A percentile compares a stretch with the other conserved stretches of the same genome.
These are phyloP conservation scores for Erysiphe pulchra DNA, from an alignment of 2,329 filamentous ascomycete genomes.

Conservation along the genomic window DNA sequence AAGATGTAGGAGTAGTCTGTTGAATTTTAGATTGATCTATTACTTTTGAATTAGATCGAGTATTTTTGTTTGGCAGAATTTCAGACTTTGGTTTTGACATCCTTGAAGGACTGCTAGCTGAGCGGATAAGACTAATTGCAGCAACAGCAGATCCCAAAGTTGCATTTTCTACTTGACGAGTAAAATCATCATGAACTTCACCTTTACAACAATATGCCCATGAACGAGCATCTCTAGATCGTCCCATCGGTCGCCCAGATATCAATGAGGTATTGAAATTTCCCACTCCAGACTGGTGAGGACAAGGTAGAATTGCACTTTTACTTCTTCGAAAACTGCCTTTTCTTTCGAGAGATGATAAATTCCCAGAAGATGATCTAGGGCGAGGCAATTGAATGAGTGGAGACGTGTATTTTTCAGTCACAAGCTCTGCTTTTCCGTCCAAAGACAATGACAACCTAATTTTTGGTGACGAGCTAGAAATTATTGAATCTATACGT, in stretches of 20 bases:
- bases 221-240: constrained; percentile 65
- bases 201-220: constrained; percentile 84
- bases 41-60: constrained; percentile 27
- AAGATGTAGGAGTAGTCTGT: constrained; percentile 12
- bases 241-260: constrained; percentile 34
- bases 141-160: constrained; percentile 54
- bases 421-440: constrained; percentile 69
- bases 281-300: constrained; percentile 31
- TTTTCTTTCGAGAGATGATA: constrained; percentile 16
- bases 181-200: constrained; percentile 53
- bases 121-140: constrained; percentile 58
- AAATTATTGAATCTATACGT: constrained; percentile 6
- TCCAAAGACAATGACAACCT: constrained; percentile 66
- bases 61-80: constrained; percentile 24
- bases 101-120: constrained; percentile 29
- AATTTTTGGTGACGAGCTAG: constrained; percentile 18
- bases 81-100: constrained; percentile 24
- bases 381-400: constrained; percentile 25
- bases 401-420: constrained; percentile 38
- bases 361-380: constrained; percentile 20
- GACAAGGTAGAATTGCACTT: constrained; percentile 31
- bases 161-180: constrained; percentile 58
- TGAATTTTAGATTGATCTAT: constrained; percentile 40
- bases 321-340: constrained; percentile 40
- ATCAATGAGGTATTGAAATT: constrained; percentile 12